phyloP scores from a whole-genome alignment of 176 grass and related monocot species.

The Aegilops sharonensis region DNA sequence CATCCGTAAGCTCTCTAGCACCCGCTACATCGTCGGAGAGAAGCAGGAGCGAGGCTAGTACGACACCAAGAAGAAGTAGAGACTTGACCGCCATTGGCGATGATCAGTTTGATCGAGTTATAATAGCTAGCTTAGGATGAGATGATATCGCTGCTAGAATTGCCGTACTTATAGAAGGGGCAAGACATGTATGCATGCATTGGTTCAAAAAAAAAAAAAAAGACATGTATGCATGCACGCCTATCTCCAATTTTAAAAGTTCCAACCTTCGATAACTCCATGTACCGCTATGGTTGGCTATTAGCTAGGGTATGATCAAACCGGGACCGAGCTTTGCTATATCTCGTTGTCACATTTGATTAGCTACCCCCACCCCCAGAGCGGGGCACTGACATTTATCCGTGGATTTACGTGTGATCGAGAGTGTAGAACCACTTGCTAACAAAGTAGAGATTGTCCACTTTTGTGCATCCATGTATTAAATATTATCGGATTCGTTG shows the following conservation, averaged over 20 bases:
- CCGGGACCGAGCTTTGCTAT: not conserved
- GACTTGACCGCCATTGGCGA: conserved; percentile 13
- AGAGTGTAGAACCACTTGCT: conserved; percentile 7
- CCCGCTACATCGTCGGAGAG: not conserved
- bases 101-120: not conserved
- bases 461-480: not conserved
- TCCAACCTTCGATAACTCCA: not conserved
- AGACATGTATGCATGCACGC: not conserved
- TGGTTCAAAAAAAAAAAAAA: too few relatives aligned
- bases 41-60: conserved; percentile 29
- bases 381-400: conserved; percentile 26
- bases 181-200: not conserved
- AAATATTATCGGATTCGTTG: not conserved
- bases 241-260: not conserved
- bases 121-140: not conserved
- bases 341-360: conserved; percentile 27
- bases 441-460: not conserved
- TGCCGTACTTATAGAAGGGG: conserved; percentile 25
- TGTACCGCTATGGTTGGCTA: not conserved
- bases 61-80: conserved; percentile 2
- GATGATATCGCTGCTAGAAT: not conserved
- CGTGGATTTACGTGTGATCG: not conserved
- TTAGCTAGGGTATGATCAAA: not conserved
- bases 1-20: conserved; percentile 34
- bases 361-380: not conserved